Base-by-base conservation (phyloP, 1,284 basidiomycete genomes). In the Boletellus dicymbophilus region DNA sequence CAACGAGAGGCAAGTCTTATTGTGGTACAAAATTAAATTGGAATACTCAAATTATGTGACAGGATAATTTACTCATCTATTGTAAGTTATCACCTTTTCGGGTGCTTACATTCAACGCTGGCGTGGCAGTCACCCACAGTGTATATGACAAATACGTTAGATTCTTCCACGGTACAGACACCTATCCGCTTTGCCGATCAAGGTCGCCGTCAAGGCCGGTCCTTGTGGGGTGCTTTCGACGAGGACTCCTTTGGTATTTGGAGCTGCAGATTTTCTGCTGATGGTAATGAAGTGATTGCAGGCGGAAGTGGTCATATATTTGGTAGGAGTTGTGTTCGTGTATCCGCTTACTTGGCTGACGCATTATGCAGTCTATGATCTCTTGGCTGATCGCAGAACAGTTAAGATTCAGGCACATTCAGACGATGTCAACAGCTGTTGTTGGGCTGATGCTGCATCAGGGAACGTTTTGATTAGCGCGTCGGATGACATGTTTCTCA, bases 371-470 rank as follows among this genome's bases (percentile, higher is more conserved):
- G 93, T 97, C 1, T 98, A 97, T 66, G 96, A 99, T 69, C 80
- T 99, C 42, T 72, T 93, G 54, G 84, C 89, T 4, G 79, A 93
- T 56, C 77, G 79, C 52, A 80, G 92, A 42, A 87, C 90, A 0
- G 84, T 98, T 18, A 89, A 85, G 57, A 94, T 99, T 16, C 62
- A 72, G 15, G 96, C 93, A 0, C 96, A 99, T 65, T 67, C 73
- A 0, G 88, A 94, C 61, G 97, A 99, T 66, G 91, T 98, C 37
- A 99, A 99, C 60, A 95, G 92, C 40, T 96, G 95, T 55, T 94
- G 92, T 60, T 98, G 95, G 85, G 95, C 95, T 3, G 95, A 98
- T 65, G 85, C 88, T 26, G 82, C 85, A 0, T 94, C 91, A 16
- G 93, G 94, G 20, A 98, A 99, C 65, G 84, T 99, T 36, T 81